phyloP scores from a whole-genome alignment of 2,329 filamentous ascomycete genomes.

The Allantophomopsis cytisporea region DNA sequence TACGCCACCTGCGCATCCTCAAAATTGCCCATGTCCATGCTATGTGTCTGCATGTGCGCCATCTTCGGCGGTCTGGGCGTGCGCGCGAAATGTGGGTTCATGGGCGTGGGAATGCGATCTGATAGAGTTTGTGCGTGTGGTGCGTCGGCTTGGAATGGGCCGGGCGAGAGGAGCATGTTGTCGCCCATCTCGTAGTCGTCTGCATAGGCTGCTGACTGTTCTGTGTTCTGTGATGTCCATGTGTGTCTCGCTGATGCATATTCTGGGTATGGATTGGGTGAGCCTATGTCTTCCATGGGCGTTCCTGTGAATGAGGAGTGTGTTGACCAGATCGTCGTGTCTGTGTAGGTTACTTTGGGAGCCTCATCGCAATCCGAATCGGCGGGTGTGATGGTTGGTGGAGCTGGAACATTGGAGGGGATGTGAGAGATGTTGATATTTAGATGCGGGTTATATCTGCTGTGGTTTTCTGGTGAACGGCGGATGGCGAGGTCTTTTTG shows the following conservation, averaged over 20 bases:
- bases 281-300: too few relatives aligned
- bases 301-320: too few relatives aligned
- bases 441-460: not conserved
- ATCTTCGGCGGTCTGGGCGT: slow-evolving; percentile 1
- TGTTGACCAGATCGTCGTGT: slow-evolving; percentile 11
- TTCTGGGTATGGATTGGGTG: too few relatives aligned
- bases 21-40: slow-evolving; percentile 11
- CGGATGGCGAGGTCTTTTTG: slow-evolving; percentile 1
- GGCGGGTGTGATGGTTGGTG: slow-evolving; percentile 17
- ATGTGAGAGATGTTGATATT: not conserved
- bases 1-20: slow-evolving; percentile 12
- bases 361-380: slow-evolving; percentile 16
- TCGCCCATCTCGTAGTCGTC: slow-evolving; percentile 19
- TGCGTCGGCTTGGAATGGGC: slow-evolving; percentile 14
- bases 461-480: slow-evolving; percentile 1
- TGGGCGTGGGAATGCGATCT: slow-evolving; percentile 19
- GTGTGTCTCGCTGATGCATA: too few relatives aligned
- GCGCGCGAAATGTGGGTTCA: slow-evolving; percentile 17
- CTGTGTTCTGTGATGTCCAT: too few relatives aligned
- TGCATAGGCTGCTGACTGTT: slow-evolving; percentile 5
- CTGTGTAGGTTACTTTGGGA: slow-evolving; percentile 9
- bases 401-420: slow-evolving; percentile 5
- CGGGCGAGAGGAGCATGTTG: slow-evolving; percentile 14
- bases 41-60: slow-evolving; percentile 3
- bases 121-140: slow-evolving; percentile 11